phyloP scores from a whole-genome alignment of 495 filamentous ascomycete species.

The Aspergillus heteromorphus region DNA sequence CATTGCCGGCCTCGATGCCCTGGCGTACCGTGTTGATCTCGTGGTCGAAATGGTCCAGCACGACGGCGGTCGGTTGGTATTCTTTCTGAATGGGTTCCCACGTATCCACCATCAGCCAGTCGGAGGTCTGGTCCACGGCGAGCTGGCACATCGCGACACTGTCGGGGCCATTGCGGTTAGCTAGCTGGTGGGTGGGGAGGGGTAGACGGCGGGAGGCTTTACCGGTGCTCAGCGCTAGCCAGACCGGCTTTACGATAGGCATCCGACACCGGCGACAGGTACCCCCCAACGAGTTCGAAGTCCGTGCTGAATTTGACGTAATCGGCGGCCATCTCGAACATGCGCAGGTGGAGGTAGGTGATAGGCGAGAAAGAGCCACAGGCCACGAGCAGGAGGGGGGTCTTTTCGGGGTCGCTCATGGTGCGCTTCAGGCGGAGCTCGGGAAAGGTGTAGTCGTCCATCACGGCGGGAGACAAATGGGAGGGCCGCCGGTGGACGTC shows the following conservation, averaged over 20 bases:
- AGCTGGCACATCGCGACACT: constrained; percentile 67
- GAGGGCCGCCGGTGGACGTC: constrained; percentile 24
- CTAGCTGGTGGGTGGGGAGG: no score
- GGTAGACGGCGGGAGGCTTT: constrained; percentile 1
- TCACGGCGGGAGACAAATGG: constrained; percentile 22
- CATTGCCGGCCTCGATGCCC: constrained; percentile 63
- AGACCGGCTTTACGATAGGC: constrained; percentile 89
- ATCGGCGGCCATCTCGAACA: constrained; percentile 90
- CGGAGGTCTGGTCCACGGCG: constrained; percentile 67
- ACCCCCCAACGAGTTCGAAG: constrained; percentile 82
- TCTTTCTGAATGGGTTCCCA: constrained; percentile 69
- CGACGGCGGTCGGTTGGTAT: constrained; percentile 83
- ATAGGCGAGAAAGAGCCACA: constrained; percentile 85
- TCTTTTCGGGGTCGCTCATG: constrained; percentile 66
- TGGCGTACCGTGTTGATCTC: constrained; percentile 77
- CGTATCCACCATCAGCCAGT: constrained; percentile 83
- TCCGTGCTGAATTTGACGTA: constrained; percentile 74
- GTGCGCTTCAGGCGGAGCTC: constrained; percentile 59
- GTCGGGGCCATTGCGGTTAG: constrained; percentile 9
- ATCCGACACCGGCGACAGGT: constrained; percentile 74
- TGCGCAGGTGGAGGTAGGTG: constrained; percentile 83
- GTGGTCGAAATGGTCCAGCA: constrained; percentile 82
- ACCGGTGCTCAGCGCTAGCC: constrained; percentile 68
- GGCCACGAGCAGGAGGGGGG: constrained; percentile 75
- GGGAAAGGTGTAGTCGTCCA: constrained; percentile 68